Evolutionary conservation across 75 land plant genomes (phyloP).

Genomic region (Picea glauca): DNA sequence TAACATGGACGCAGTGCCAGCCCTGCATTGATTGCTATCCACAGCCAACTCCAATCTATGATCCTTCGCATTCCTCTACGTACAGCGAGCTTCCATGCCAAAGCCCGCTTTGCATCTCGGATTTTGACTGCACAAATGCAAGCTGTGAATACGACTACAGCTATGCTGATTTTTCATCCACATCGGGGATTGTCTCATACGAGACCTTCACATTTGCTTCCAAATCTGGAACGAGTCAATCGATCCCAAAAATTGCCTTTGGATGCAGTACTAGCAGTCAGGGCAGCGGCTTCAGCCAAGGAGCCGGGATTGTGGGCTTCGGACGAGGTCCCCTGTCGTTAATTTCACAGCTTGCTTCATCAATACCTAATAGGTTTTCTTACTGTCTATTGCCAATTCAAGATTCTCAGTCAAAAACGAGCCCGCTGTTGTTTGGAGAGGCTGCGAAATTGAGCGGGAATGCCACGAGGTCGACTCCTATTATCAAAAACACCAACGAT

Average conservation of each 20-base stretch:
- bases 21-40: constrained; percentile 26
- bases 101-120: constrained; percentile 5
- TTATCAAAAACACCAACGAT: constrained; percentile 1
- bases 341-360: constrained; percentile 17
- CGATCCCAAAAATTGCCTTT: constrained; percentile 6
- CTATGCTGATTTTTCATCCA: constrained; percentile 35
- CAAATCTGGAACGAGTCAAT: constrained; percentile 4
- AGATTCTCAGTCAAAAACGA: not conserved
- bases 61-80: constrained; percentile 14
- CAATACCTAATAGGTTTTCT: constrained; percentile 10
- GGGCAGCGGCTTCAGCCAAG: too few relatives aligned
- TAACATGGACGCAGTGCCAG: constrained; percentile 27
- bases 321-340: constrained; percentile 22
- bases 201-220: constrained; percentile 23
- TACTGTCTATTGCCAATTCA: constrained; percentile 19
- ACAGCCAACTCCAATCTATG: constrained; percentile 24
- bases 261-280: constrained; percentile 32
- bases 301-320: constrained; percentile 26
- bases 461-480: not conserved
- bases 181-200: constrained; percentile 27
- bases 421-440: constrained; percentile 10
- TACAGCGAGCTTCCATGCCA: constrained; percentile 14
- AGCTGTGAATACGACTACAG: constrained; percentile 20
- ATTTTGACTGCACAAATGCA: not conserved
- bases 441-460: not conserved